Conservation (phyloP, 2,329 filamentous ascomycete genomes). For the Tolypocladium paradoxum region DNA sequence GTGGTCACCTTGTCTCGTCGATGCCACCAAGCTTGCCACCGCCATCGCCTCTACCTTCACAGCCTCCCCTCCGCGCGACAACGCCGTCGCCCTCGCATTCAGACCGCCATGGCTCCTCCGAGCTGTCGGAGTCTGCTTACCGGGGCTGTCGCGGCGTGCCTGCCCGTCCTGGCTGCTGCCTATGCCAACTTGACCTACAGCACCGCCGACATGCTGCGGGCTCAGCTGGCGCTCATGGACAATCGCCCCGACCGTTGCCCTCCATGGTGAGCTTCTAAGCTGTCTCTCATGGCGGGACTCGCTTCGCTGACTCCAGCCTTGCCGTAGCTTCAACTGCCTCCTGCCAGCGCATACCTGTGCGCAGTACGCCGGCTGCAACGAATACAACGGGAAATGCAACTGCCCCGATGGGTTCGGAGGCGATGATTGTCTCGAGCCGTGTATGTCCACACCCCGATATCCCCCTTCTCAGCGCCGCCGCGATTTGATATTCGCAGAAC, state of each 20-base stretch:
- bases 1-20: slow-evolving; percentile 6
- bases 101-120: slow-evolving; percentile 27
- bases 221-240: slow-evolving; percentile 59
- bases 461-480: neutral
- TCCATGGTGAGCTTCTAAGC: slow-evolving; percentile 48
- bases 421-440: slow-evolving; percentile 80
- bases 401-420: slow-evolving; percentile 91
- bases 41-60: slow-evolving; percentile 27
- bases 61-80: slow-evolving; percentile 2
- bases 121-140: slow-evolving; percentile 26
- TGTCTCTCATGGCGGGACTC: slow-evolving; percentile 16
- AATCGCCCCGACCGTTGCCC: slow-evolving; percentile 68
- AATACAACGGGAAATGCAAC: slow-evolving; percentile 82
- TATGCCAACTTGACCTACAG: slow-evolving; percentile 47
- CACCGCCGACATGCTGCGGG: slow-evolving; percentile 47
- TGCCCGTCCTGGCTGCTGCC: slow-evolving; percentile 29
- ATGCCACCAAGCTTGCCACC: slow-evolving; percentile 40
- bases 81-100: slow-evolving; percentile 8
- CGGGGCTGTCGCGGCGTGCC: slow-evolving; percentile 23
- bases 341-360: slow-evolving; percentile 84
- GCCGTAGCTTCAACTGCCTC: slow-evolving; percentile 88
- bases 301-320: slow-evolving; percentile 9
- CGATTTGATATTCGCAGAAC: neutral
- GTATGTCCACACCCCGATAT: slow-evolving; percentile 29
- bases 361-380: slow-evolving; percentile 83